Evolutionary conservation across 257 asterid species (phyloP).

Genomic region (Striga asiatica): DNA sequence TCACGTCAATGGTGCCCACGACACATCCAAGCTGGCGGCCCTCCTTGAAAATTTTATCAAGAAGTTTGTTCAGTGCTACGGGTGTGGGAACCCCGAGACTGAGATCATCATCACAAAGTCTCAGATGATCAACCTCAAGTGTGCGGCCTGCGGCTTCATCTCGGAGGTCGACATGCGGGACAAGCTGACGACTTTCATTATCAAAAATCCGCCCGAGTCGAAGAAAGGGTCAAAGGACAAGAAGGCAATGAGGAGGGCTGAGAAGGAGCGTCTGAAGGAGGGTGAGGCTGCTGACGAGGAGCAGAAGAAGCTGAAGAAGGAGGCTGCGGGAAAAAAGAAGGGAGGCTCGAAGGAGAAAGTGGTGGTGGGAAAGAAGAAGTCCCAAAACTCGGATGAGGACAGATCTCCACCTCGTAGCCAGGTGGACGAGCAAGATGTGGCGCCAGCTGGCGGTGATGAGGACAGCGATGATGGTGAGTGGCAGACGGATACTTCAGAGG

Average conservation of each 20-base stretch:
- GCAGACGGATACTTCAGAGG: conserved; percentile 59
- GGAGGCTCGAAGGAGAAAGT: conserved; percentile 4
- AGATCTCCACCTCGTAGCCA: conserved; percentile 29
- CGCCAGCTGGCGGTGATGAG: conserved; percentile 19
- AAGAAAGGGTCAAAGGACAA: conserved; percentile 48
- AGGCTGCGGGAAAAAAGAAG: conserved; percentile 26
- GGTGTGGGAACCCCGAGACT: conserved; percentile 50
- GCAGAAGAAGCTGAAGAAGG: conserved; percentile 32
- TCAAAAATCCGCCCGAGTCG: conserved; percentile 43
- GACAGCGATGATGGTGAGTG: conserved; percentile 46
- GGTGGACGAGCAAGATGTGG: conserved; percentile 22
- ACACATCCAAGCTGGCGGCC: conserved; percentile 39
- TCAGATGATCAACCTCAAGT: conserved; percentile 37
- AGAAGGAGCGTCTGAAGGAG: conserved; percentile 46
- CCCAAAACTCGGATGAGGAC: conserved; percentile 30
- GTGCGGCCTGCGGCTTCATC: conserved; percentile 47
- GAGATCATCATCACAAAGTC: conserved; percentile 36
- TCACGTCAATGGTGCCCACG: conserved; percentile 46
- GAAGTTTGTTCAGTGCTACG: conserved; percentile 49
- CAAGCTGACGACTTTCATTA: conserved; percentile 47
- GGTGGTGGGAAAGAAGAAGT: conserved; percentile 24
- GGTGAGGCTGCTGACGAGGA: conserved; percentile 50
- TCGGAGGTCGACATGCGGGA: conserved; percentile 55
- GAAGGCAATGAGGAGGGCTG: conserved; percentile 49
- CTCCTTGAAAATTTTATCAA: conserved; percentile 48